Evolutionary conservation across 2,329 filamentous ascomycete species (phyloP).

Genomic region (Parascedosporium putredinis): DNA sequence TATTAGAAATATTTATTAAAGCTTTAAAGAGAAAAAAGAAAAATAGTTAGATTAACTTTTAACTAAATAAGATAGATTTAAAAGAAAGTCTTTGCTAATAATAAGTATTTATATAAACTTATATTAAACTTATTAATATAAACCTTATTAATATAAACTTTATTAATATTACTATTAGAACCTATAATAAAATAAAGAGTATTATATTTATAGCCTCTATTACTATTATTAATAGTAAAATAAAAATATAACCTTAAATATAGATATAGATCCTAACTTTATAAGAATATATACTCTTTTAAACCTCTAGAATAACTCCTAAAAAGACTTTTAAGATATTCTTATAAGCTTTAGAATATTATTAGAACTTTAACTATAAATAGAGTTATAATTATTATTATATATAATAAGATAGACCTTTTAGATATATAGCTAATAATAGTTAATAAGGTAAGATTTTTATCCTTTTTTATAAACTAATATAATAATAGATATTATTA

Average conservation of each 20-base stretch:
- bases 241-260: no score
- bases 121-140: constrained; percentile 1
- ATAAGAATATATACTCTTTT: no score
- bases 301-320: no score
- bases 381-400: background rate
- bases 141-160: background rate
- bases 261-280: no score
- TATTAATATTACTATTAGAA: constrained; percentile 3
- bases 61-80: no score
- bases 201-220: no score
- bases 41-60: no score
- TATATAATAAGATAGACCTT: background rate
- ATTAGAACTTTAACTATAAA: constrained; percentile 3
- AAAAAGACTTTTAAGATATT: background rate
- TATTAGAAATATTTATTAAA: background rate
- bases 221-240: no score
- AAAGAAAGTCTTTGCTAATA: background rate
- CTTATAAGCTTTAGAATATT: constrained; percentile 5
- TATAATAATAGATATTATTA: background rate
- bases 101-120: no score
- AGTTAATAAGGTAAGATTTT: background rate
- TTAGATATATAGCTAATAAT: constrained; percentile 4
- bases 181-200: constrained; percentile 3
- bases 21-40: no score
- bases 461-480: constrained; percentile 6